Conservation (phyloP, 371 early-diverging fungal species). For the Rhizopus arrhizus region DNA sequence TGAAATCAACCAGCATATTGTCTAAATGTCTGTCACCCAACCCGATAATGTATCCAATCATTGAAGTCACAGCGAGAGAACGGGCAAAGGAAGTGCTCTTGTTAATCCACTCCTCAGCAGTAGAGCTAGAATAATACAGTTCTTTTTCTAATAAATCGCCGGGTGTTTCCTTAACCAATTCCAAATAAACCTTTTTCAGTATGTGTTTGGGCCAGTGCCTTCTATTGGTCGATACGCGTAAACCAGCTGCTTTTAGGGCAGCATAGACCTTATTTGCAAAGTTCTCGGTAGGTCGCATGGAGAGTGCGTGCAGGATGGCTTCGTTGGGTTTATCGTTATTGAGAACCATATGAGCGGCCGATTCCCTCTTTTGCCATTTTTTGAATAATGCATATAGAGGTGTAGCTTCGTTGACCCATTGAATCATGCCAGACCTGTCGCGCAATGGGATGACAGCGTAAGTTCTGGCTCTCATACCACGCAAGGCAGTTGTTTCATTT, state of each 20-base stretch:
- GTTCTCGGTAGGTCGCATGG: slow-evolving; percentile 43
- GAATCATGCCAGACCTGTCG: slow-evolving; percentile 93
- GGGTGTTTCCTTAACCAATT: slow-evolving; percentile 69
- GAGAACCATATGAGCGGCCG: slow-evolving; percentile 40
- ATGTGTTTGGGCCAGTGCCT: slow-evolving; percentile 70
- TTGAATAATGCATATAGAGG: slow-evolving; percentile 64
- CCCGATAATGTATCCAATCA: slow-evolving; percentile 97
- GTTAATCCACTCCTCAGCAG: slow-evolving; percentile 71
- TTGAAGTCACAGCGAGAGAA: slow-evolving; percentile 91
- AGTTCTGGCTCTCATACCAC: slow-evolving; percentile 68
- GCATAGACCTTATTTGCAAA: slow-evolving; percentile 44
- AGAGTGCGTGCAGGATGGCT: slow-evolving; percentile 21
- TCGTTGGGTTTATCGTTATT: slow-evolving; percentile 33
- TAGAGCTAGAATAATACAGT: slow-evolving; percentile 58
- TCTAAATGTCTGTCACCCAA: slow-evolving; percentile 98
- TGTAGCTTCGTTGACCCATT: slow-evolving; percentile 91
- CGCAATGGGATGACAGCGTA: slow-evolving; percentile 96
- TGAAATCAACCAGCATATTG: slow-evolving; percentile 92
- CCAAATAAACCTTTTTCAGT: slow-evolving; percentile 60
- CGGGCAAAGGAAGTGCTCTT: slow-evolving; percentile 76
- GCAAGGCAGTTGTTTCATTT: slow-evolving; percentile 46
- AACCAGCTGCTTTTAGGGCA: slow-evolving; percentile 54
- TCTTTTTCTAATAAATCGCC: slow-evolving; percentile 65
- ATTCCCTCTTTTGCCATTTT: slow-evolving; percentile 62
- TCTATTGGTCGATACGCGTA: slow-evolving; percentile 54